These are phyloP conservation scores for Penicillium sp. DNA, from an alignment of 2,329 filamentous ascomycete species.

Conservation along the genomic window DNA sequence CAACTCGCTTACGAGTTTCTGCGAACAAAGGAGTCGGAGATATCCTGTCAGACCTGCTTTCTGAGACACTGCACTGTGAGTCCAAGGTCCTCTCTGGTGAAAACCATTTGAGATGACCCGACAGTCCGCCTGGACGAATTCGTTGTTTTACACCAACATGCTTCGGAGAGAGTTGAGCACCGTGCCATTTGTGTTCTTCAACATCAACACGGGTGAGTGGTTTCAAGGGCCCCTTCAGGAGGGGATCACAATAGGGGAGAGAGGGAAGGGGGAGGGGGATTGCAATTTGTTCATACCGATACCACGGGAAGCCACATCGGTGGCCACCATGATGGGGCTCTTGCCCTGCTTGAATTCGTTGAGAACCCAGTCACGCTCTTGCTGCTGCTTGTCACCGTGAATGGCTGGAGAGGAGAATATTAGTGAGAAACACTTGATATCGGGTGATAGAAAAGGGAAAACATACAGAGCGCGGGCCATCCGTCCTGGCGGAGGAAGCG, in stretches of 20 bases:
- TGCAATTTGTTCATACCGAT: constrained; percentile 90
- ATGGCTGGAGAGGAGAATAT: constrained; percentile 64
- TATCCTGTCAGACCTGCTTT: constrained; percentile 59
- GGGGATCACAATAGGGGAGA: constrained; percentile 32
- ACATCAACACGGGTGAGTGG: constrained; percentile 52
- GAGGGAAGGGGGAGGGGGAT: constrained; percentile 43
- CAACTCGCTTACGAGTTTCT: constrained; percentile 69
- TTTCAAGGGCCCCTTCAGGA: constrained; percentile 35
- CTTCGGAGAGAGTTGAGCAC: constrained; percentile 89
- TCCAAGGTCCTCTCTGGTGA: constrained; percentile 79
- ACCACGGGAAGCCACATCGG: constrained; percentile 99
- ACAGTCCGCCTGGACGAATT: constrained; percentile 79
- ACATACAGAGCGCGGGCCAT: constrained; percentile 93
- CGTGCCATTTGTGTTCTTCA: constrained; percentile 62
- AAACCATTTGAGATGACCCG: constrained; percentile 75
- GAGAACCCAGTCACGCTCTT: constrained; percentile 98
- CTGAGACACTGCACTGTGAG: constrained; percentile 70
- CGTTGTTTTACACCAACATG: constrained; percentile 82
- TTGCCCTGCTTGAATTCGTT: constrained; percentile 99
- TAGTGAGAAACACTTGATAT: constrained; percentile 37
- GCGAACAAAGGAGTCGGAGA: constrained; percentile 69
- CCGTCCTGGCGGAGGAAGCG: constrained; percentile 96
- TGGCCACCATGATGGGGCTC: constrained; percentile 99
- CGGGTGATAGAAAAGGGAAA: constrained; percentile 4
- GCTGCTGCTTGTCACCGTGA: constrained; percentile 98